Base-by-base conservation (phyloP, 306 rosid genomes). In the Crataegus laevigata region DNA sequence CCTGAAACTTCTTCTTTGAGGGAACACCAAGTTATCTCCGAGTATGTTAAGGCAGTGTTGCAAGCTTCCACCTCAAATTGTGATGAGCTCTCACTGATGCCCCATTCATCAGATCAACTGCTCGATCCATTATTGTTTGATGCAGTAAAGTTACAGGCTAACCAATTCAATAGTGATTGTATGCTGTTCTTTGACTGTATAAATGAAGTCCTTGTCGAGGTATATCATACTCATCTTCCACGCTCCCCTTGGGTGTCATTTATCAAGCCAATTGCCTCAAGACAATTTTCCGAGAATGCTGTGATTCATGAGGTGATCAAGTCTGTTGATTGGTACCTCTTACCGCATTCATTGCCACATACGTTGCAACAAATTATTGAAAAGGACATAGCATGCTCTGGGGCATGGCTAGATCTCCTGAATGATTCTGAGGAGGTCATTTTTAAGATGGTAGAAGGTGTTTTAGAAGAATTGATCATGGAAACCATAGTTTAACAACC, bases 371-470 rank as follows among this genome's bases (percentile, higher is more conserved):
- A 87, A 81, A 82, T 82, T 57, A 71, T 76, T 78, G 85, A 77
- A 72, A 79, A 68, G 73, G 97, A 87, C 84, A 68, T 90, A 11
- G 76, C 40, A 38, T 78, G 75, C 74, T 75, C 80, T 43, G 83
- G 78, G 51, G 61, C 89, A 47, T 90, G 98, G 98, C 71, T 87
- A 57, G 75, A 82, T 75, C 71, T 71, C 73, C 75, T 75, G 40
- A 71, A 30, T 60, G 91, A 85, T 70, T 68, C 51, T 50, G 85
- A 87, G 83, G 87, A 81, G 32, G 58, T 82, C 17, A 81, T 78
- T 61, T 58, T 60, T 24, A 88, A 88, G 72, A 69, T 84, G 67
- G 87, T 77, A 43, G 88, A 85, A 76, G 73, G 75, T 51, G 82
- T 84, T 81, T 82, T 94, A 50, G 87, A 84, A 77, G 85, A 85